These are phyloP conservation scores for Rugonectria rugulosa DNA, from an alignment of 2,329 filamentous ascomycete genomes.

Conservation along the genomic window DNA sequence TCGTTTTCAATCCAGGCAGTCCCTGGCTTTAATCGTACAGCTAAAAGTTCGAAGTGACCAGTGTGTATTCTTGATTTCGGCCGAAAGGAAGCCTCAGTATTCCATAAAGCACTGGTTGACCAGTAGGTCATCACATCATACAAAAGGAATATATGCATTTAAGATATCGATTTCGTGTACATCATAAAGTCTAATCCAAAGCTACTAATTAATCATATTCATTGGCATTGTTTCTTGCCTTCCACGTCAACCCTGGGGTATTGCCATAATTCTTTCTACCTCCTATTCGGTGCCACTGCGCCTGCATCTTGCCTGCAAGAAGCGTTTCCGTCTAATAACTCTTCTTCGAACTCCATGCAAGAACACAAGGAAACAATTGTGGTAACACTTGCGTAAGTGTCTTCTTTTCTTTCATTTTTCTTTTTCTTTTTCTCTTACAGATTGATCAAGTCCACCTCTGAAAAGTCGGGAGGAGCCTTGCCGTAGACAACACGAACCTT, in stretches of 20 bases:
- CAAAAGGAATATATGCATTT: too few relatives aligned
- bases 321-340: conserved; percentile 12
- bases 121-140: too few relatives aligned
- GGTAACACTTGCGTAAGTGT: too few relatives aligned
- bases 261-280: conserved; percentile 13
- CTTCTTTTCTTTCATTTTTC: neutral
- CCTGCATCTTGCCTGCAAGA: conserved; percentile 33
- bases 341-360: conserved; percentile 20
- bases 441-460: conserved; percentile 85
- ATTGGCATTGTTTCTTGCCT: conserved; percentile 13
- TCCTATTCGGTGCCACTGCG: neutral
- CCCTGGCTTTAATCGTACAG: too few relatives aligned
- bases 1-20: neutral
- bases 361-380: conserved; percentile 7
- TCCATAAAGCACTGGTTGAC: too few relatives aligned
- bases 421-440: conserved; percentile 55
- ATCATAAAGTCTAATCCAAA: conserved; percentile 22
- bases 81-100: too few relatives aligned
- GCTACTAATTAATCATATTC: conserved; percentile 3
- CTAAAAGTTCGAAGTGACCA: too few relatives aligned
- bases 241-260: conserved; percentile 16
- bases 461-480: conserved; percentile 87
- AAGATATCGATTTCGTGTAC: conserved; percentile 16
- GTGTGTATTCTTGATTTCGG: too few relatives aligned
- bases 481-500: conserved; percentile 85